Evolutionary conservation across 176 grass and related monocot genomes (phyloP).

Genomic region (Carex kokanica): DNA sequence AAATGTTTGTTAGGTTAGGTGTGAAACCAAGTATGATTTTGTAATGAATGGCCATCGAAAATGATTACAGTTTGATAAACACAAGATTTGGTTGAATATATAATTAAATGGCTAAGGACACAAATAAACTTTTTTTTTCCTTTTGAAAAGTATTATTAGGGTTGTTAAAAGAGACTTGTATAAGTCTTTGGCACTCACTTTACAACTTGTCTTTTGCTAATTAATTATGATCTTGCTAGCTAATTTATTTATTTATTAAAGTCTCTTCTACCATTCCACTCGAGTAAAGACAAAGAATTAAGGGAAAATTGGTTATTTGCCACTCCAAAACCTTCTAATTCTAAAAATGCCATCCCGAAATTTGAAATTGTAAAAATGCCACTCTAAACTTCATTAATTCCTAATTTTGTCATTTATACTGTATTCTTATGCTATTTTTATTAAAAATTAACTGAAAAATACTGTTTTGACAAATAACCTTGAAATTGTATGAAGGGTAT

Average conservation of each 20-base stretch:
- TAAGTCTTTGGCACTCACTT: slow-evolving; percentile 9
- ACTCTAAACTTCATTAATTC: too few relatives aligned
- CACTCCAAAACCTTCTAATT: too few relatives aligned
- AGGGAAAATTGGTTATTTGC: too few relatives aligned
- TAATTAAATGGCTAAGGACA: slow-evolving; percentile 25
- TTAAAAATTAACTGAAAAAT: too few relatives aligned
- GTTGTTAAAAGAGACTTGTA: slow-evolving; percentile 23
- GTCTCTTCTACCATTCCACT: background rate
- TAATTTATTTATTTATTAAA: background rate
- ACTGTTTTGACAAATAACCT: too few relatives aligned
- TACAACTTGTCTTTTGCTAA: slow-evolving; percentile 15
- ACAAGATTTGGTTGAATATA: slow-evolving; percentile 1
- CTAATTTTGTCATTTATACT: too few relatives aligned
- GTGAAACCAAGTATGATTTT: slow-evolving; percentile 5
- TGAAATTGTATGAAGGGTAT: too few relatives aligned
- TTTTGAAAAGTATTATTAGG: slow-evolving; percentile 22
- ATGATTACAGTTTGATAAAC: slow-evolving; percentile 23
- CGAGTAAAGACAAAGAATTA: slow-evolving; percentile 24
- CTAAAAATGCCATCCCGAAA: too few relatives aligned
- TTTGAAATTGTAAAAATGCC: too few relatives aligned
- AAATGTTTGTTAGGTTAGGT: background rate
- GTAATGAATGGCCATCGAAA: background rate
- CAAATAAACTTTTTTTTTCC: slow-evolving; percentile 15
- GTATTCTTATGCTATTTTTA: too few relatives aligned
- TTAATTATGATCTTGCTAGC: background rate